Conservation (phyloP, 176 grass and related monocot species). For the Coix lacrymajobi region DNA sequence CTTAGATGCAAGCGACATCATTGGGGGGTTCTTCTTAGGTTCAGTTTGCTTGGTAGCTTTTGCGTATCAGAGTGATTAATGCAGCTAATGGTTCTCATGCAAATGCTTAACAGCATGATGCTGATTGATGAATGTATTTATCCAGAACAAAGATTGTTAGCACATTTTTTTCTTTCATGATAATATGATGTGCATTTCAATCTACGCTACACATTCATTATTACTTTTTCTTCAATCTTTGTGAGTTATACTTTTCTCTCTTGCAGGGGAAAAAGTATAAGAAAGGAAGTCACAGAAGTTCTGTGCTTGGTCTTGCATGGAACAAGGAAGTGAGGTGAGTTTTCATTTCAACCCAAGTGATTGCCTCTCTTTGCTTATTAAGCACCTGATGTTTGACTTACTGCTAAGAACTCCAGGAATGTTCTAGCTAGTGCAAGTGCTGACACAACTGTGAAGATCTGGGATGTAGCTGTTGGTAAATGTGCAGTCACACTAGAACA, state of each 20-base stretch:
- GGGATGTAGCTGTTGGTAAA: constrained; percentile 76
- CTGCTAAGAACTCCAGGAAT: constrained; percentile 48
- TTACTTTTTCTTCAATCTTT: not conserved
- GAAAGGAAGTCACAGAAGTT: constrained; percentile 71
- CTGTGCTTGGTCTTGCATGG: constrained; percentile 96
- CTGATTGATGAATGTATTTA: constrained; percentile 4
- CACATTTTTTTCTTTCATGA: not conserved
- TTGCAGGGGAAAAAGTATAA: constrained; percentile 52
- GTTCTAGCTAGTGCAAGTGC: constrained; percentile 95
- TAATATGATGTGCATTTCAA: not conserved
- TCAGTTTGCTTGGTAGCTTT: not conserved
- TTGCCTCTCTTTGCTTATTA: not conserved
- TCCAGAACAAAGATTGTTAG: not conserved
- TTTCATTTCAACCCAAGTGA: constrained; percentile 21
- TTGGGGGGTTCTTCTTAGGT: not conserved
- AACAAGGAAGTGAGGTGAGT: constrained; percentile 87
- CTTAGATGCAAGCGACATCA: not conserved
- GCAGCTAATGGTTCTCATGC: not conserved
- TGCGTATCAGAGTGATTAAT: not conserved
- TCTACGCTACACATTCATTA: not conserved
- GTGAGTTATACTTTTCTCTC: not conserved
- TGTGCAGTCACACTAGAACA: constrained; percentile 71
- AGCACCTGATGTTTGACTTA: not conserved
- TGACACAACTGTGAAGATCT: constrained; percentile 78
- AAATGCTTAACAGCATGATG: not conserved